These are phyloP conservation scores for Quaeritorhiza haematococci DNA, from an alignment of 371 early-diverging fungal genomes.

Conservation along the genomic window DNA sequence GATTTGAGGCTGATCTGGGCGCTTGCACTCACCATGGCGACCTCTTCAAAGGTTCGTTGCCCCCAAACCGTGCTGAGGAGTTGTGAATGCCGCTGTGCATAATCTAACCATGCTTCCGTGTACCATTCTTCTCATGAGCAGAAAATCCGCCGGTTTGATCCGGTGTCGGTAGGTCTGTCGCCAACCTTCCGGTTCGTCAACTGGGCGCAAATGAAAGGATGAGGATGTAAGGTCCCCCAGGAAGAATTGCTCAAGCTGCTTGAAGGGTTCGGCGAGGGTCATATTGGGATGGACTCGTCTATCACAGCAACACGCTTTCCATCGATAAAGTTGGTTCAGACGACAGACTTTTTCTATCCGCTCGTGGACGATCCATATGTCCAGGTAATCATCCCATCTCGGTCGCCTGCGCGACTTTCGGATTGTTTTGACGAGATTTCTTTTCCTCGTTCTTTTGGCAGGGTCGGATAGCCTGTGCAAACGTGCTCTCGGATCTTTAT, in stretches of 20 bases:
- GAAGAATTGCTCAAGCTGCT: not conserved
- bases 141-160: not conserved
- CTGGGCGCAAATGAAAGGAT: not conserved
- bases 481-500: conserved; percentile 30
- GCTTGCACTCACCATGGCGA: too few relatives aligned
- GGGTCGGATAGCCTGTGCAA: conserved; percentile 32
- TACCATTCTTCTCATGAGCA: too few relatives aligned
- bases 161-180: not conserved
- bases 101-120: too few relatives aligned
- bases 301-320: conserved; percentile 18
- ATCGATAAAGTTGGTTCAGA: conserved; percentile 26
- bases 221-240: not conserved
- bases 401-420: too few relatives aligned
- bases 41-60: too few relatives aligned
- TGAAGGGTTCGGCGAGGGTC: not conserved
- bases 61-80: too few relatives aligned
- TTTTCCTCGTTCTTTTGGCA: not conserved
- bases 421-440: too few relatives aligned
- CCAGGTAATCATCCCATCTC: not conserved
- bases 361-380: conserved; percentile 28
- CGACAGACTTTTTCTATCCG: conserved; percentile 34
- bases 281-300: conserved; percentile 29
- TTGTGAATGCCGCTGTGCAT: too few relatives aligned
- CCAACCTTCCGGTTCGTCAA: not conserved
- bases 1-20: too few relatives aligned